Evolutionary conservation across 805 yeast genomes (phyloP).

Genomic region (Lachancea mirantina): DNA sequence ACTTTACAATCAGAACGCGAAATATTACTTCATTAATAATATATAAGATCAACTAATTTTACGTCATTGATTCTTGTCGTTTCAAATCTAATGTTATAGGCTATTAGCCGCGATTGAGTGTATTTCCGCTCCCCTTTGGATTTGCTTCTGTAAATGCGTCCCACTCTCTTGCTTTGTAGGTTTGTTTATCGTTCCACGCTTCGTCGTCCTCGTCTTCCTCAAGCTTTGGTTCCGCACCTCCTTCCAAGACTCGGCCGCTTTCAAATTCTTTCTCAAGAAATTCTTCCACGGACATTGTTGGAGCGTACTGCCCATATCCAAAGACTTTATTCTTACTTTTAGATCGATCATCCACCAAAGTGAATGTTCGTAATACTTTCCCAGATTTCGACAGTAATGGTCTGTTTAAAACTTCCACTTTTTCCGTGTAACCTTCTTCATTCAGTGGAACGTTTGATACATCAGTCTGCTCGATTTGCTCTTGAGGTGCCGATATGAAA

Average conservation of each 20-base stretch:
- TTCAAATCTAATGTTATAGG: neutral
- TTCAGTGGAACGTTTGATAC: constrained; percentile 6
- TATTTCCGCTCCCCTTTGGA: constrained; percentile 87
- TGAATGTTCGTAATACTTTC: constrained; percentile 76
- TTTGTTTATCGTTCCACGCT: constrained; percentile 53
- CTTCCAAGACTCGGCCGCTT: constrained; percentile 68
- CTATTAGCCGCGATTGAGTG: constrained; percentile 50
- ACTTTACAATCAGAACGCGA: constrained; percentile 20
- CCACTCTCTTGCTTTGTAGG: constrained; percentile 79
- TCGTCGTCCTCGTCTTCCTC: constrained; percentile 51
- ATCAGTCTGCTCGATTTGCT: constrained; percentile 12
- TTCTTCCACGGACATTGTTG: constrained; percentile 93
- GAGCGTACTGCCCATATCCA: constrained; percentile 88
- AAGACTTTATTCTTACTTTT: constrained; percentile 58
- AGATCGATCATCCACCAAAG: constrained; percentile 53
- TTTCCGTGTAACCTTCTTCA: constrained; percentile 46
- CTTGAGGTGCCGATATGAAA: constrained; percentile 25
- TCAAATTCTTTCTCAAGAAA: constrained; percentile 77
- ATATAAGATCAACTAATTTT: neutral
- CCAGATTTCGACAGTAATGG: constrained; percentile 66
- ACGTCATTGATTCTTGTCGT: neutral
- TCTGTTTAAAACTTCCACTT: constrained; percentile 43
- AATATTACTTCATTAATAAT: constrained; percentile 1
- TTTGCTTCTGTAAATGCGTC: constrained; percentile 86
- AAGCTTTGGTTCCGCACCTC: constrained; percentile 34